phyloP scores from a whole-genome alignment of 1,139 yeast species.

The Lodderomyces jiufengensis region DNA sequence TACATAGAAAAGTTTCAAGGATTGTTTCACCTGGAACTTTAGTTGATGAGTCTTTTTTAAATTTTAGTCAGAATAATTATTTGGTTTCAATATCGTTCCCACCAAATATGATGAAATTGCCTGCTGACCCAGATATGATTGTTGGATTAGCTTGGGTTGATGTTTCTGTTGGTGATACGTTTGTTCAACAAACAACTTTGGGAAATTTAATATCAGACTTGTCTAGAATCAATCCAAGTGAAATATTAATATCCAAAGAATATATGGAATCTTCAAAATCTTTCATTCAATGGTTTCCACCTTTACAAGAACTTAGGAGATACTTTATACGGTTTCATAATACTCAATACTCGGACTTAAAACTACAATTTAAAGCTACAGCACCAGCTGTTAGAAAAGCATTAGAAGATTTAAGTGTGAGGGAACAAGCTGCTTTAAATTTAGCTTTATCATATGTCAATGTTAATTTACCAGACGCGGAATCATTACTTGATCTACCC shows the following conservation, averaged over 20 bases:
- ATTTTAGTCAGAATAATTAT: conserved; percentile 68
- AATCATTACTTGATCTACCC: conserved; percentile 37
- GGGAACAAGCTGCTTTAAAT: conserved; percentile 45
- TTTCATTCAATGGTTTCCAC: conserved; percentile 53
- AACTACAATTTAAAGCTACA: conserved; percentile 41
- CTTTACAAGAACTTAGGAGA: conserved; percentile 56
- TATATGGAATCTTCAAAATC: conserved; percentile 30
- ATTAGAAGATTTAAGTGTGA: conserved; percentile 50
- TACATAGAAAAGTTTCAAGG: conserved; percentile 70
- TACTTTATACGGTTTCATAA: conserved; percentile 58
- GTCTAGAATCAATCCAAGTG: conserved; percentile 65
- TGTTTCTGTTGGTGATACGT: conserved; percentile 76
- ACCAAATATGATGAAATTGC: conserved; percentile 35
- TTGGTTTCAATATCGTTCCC: conserved; percentile 65
- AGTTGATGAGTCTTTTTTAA: conserved; percentile 79
- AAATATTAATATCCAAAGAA: conserved; percentile 49
- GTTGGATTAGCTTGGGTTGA: conserved; percentile 89
- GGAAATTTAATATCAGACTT: conserved; percentile 57
- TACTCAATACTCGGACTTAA: conserved; percentile 28
- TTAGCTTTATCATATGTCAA: conserved; percentile 39
- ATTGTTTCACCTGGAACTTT: conserved; percentile 92
- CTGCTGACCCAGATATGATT: conserved; percentile 41
- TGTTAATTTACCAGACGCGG: conserved; percentile 40
- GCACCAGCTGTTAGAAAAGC: conserved; percentile 52
- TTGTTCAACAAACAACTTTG: conserved; percentile 58